Evolutionary conservation across 106 monocot species (phyloP), one percentile per base, ranked within the genome.

Genomic region (Dendrobium nobile): DNA sequence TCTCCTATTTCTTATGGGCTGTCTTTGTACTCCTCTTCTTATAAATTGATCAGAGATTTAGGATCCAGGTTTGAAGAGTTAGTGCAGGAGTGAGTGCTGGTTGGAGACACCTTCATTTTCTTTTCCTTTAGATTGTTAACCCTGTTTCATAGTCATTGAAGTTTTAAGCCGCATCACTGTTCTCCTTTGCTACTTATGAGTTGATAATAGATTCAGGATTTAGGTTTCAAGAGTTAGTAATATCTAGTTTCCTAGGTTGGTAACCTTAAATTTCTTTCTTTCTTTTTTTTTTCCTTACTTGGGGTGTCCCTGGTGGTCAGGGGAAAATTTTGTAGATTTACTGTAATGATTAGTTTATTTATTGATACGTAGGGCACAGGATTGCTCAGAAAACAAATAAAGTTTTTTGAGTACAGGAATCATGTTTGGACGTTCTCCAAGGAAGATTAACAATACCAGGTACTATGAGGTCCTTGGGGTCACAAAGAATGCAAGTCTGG

Each of bases 381-480:
- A 73, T 17, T 70, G 11, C 37, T 70, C 33, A 70, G 15, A 16
- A 70, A 22, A 37, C 10, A 78, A 31, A 45, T 56, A 37, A 56
- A 19, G 40, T 59, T 59, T 40, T 7, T 55, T 37, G 56, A 84
- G 51, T 41, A 81, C 58, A 27, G 47, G 41, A 86, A 82, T 43
- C 81, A 89, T 92, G 88, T 89, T 84, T 77, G 87, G 89, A 47
- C 87, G 85, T 67, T 72, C 78, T 2, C 73, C 85, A 2, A 86
- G 56, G 82, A 87, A 82, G 83, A 89, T 87, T 54, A 74, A 89
- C 79, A 89, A 79, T 77, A 87, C 85, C 76, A 88, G 85, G 83
- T 91, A 89, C 65, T 91, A 87, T 20, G 83, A 88, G 18, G 28
- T 89, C 24, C 87, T 91, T 18, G 88, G 86, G 20, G 87, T 91